These are phyloP conservation scores for Hygrocybe coccinea DNA, from an alignment of 768 basidiomycete species.

Conservation along the genomic window DNA sequence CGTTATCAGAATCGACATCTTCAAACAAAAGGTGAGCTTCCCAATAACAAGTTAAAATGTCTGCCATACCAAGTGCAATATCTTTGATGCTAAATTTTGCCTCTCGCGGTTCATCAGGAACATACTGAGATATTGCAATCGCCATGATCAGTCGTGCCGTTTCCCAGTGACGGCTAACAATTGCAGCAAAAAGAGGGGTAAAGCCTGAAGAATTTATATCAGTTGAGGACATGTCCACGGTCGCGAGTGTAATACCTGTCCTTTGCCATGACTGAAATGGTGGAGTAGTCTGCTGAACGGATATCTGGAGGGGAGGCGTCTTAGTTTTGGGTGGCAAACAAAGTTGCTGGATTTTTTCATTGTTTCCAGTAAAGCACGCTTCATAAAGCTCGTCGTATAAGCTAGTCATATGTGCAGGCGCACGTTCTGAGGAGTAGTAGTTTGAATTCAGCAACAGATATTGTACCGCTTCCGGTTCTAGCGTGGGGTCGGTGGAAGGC, in stretches of 20 bases:
- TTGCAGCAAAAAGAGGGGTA: constrained; percentile 48
- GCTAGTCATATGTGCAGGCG: constrained; percentile 31
- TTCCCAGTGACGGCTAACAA: constrained; percentile 47
- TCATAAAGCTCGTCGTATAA: constrained; percentile 53
- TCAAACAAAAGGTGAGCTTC: not conserved
- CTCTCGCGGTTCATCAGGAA: constrained; percentile 33
- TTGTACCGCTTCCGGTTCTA: not conserved
- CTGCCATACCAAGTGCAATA: constrained; percentile 32
- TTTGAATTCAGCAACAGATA: not conserved
- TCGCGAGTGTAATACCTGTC: not conserved
- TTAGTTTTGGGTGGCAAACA: constrained; percentile 43
- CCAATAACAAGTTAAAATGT: not conserved
- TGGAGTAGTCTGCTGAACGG: constrained; percentile 29
- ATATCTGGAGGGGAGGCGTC: constrained; percentile 40
- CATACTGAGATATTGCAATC: constrained; percentile 52
- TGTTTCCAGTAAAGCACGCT: constrained; percentile 51
- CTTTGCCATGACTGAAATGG: not conserved
- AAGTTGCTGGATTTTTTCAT: constrained; percentile 44
- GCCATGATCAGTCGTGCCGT: constrained; percentile 57
- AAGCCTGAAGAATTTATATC: constrained; percentile 30
- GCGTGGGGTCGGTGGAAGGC: not conserved
- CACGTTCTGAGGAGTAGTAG: constrained; percentile 11
- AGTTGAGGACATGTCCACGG: not conserved
- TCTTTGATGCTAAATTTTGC: constrained; percentile 30
- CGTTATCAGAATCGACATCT: constrained; percentile 28